Evolutionary conservation across 345 rosid species (phyloP).

Genomic region (Euphorbia peplus): DNA sequence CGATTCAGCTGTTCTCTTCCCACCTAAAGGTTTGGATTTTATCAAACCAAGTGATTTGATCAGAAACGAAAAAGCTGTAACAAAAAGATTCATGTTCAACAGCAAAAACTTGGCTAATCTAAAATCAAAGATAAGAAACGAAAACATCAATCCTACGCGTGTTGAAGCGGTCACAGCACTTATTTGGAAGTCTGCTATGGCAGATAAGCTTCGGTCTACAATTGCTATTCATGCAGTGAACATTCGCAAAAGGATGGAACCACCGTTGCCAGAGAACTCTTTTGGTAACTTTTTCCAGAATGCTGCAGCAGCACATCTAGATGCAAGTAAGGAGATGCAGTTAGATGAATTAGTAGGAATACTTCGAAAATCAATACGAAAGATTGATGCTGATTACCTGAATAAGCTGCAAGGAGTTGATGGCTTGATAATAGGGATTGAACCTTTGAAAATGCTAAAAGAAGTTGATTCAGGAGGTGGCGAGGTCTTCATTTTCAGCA

Average conservation of each 20-base stretch:
- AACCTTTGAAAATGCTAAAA: neutral
- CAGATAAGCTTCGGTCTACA: slow-evolving; percentile 8
- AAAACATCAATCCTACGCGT: slow-evolving; percentile 1
- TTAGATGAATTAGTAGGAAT: slow-evolving; percentile 10
- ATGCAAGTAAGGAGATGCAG: neutral
- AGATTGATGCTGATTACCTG: slow-evolving; percentile 12
- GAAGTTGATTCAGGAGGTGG: neutral
- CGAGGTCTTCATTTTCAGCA: slow-evolving; percentile 8
- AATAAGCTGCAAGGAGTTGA: slow-evolving; percentile 9
- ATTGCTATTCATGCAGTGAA: slow-evolving; percentile 21
- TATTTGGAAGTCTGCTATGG: slow-evolving; percentile 21
- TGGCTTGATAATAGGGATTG: neutral
- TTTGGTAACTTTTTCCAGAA: slow-evolving; percentile 25
- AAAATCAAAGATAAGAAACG: neutral
- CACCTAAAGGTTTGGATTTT: slow-evolving; percentile 8
- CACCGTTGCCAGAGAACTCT: slow-evolving; percentile 19
- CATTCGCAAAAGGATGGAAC: slow-evolving; percentile 10
- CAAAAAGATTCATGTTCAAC: neutral
- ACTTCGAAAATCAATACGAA: slow-evolving; percentile 11
- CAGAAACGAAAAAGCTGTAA: slow-evolving; percentile 5
- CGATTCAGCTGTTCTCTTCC: neutral
- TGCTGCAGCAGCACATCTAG: neutral
- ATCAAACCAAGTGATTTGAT: slow-evolving; percentile 6
- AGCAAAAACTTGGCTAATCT: slow-evolving; percentile 3
- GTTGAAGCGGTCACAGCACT: slow-evolving; percentile 22